These are phyloP conservation scores for Diversispora epigaea DNA, from an alignment of 192 early-diverging fungal species.

Conservation along the genomic window DNA sequence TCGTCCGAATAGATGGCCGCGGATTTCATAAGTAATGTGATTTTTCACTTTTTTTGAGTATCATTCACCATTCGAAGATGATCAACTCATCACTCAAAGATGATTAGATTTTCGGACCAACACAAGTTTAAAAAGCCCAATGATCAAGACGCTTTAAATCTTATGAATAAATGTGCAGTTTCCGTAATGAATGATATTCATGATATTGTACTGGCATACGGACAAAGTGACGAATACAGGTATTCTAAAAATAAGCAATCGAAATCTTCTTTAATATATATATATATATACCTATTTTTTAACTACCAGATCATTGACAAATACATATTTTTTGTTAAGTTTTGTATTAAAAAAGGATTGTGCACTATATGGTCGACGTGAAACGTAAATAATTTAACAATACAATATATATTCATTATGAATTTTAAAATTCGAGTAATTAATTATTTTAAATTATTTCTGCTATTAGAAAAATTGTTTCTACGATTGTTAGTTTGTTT, in stretches of 20 bases:
- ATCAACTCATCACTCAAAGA: neutral
- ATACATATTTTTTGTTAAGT: conserved; percentile 34
- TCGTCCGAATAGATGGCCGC: conserved; percentile 91
- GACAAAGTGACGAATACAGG: conserved; percentile 91
- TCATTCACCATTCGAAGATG: neutral
- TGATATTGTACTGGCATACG: conserved; percentile 84
- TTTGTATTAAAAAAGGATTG: conserved; percentile 69
- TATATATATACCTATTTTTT: no score
- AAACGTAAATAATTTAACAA: conserved; percentile 46
- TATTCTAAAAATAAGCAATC: conserved; percentile 25
- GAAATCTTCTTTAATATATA: neutral
- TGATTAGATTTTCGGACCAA: conserved; percentile 67
- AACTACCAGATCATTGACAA: neutral
- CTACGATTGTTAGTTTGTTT: conserved; percentile 81
- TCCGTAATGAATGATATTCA: conserved; percentile 76
- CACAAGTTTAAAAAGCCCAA: conserved; percentile 81
- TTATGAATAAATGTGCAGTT: conserved; percentile 82
- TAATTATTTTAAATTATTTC: neutral
- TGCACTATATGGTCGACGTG: conserved; percentile 71
- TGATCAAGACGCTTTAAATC: conserved; percentile 69
- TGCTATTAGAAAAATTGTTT: conserved; percentile 68
- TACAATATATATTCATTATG: neutral
- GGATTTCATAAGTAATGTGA: conserved; percentile 72
- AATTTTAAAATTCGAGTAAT: conserved; percentile 29
- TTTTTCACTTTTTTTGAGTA: neutral